Base-by-base conservation (phyloP, 306 rosid genomes). In the Pterocarpus santalinus region DNA sequence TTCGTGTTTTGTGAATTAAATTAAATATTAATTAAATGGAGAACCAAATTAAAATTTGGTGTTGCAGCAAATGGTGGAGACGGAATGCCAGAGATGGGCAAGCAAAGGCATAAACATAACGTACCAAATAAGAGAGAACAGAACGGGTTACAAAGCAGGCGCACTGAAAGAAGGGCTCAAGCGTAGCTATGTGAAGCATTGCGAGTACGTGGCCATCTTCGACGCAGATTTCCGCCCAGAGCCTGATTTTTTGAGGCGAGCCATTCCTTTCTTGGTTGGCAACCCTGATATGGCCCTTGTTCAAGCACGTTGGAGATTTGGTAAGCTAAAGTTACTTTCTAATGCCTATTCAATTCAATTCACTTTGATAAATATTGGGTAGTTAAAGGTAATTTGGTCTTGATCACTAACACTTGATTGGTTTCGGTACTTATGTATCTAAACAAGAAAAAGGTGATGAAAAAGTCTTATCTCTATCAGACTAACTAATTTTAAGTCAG, bases 221-320 rank as follows among this genome's bases (percentile, higher is more conserved):
- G 99, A 96, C 74, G 99, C 99, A 1, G 99, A 96, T 85, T 96
- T 96, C 72, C 49, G 97, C 11, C 99, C 99, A 0, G 98, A 94
- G 17, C 99, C 97, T 0, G 99, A 94, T 69, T 96, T 84, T 81
- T 94, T 96, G 41, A 72, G 90, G 38, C 92, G 99, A 30, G 89
- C 98, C 72, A 93, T 96, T 81, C 99, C 99, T 4, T 96, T 93
- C 90, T 65, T 96, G 81, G 91, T 81, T 39, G 87, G 90, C 22
- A 96, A 96, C 70, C 91, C 98, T 2, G 91, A 93, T 7, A 73
- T 96, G 73, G 99, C 99, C 34, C 73, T 96, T 71, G 95, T 93
- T 85, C 99, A 96, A 87, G 98, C 91, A 72, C 99, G 99, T 22
- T 96, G 99, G 99, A 88, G 95, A 93, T 96, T 96, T 61, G 99